Conservation (phyloP, 768 basidiomycete genomes). For the Podaxis sp. region DNA sequence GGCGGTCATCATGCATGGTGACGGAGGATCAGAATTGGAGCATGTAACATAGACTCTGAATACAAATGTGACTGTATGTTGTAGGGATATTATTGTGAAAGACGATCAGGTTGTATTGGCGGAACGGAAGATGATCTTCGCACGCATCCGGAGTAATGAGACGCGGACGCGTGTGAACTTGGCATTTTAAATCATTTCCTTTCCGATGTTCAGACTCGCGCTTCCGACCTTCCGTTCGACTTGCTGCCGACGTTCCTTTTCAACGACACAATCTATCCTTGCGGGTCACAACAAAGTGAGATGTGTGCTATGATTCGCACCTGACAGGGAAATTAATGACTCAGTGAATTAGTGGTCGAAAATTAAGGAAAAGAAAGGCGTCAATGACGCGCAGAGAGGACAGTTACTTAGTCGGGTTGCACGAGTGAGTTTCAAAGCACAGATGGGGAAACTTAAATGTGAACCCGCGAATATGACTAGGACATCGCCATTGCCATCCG, state of each 20-base stretch:
- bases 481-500: constrained; percentile 63
- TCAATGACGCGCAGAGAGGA: constrained; percentile 62
- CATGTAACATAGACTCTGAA: neutral
- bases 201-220: constrained; percentile 8
- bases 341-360: constrained; percentile 61
- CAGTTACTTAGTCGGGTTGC: constrained; percentile 54
- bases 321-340: neutral
- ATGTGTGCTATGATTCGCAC: neutral
- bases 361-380: constrained; percentile 70
- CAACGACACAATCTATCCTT: constrained; percentile 16
- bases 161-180: constrained; percentile 6
- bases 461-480: constrained; percentile 30
- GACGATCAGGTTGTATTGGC: neutral
- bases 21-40: constrained; percentile 16
- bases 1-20: constrained; percentile 69
- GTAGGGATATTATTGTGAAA: neutral
- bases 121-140: neutral
- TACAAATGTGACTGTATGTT: constrained; percentile 31
- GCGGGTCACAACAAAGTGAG: constrained; percentile 45
- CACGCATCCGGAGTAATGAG: neutral
- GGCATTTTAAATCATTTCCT: neutral
- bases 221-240: constrained; percentile 4
- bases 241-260: constrained; percentile 20
- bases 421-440: constrained; percentile 41
- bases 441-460: neutral